Evolutionary conservation across 176 grass and related monocot species (phyloP).

Genomic region (Carex scoparia): DNA sequence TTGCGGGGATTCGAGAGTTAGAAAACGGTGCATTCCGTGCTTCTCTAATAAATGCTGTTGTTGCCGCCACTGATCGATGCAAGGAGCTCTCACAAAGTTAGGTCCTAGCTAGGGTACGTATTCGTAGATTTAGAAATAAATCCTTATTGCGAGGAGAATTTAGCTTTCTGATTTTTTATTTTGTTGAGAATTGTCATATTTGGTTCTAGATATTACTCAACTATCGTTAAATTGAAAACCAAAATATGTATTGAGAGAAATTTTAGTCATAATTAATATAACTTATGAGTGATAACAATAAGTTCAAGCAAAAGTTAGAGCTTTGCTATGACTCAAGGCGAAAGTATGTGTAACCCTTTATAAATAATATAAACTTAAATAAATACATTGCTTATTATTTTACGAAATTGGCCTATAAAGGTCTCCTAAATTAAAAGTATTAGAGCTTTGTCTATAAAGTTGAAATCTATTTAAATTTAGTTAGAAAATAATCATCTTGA

Average conservation of each 20-base stretch:
- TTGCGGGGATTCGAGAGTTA: conserved; percentile 80
- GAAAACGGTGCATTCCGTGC: conserved; percentile 85
- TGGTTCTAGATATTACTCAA: background rate
- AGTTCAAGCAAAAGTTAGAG: no score
- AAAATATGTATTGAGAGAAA: background rate
- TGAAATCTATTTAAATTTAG: no score
- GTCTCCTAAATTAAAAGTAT: no score
- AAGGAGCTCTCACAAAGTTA: conserved; percentile 59
- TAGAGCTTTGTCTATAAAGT: no score
- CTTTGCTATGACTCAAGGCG: no score
- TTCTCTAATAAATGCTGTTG: conserved; percentile 75
- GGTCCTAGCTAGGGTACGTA: background rate
- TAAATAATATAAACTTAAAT: no score
- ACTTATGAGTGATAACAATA: no score
- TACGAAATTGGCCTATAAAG: no score
- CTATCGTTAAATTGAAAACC: background rate
- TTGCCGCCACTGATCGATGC: conserved; percentile 83
- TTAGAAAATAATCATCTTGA: no score
- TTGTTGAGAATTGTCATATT: background rate
- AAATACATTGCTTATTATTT: no score
- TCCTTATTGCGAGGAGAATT: background rate
- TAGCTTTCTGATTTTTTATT: background rate
- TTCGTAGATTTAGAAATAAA: background rate
- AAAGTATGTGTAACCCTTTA: no score
- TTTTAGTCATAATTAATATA: background rate